Base-by-base conservation (phyloP, 192 early-diverging fungal genomes). In the Coemansia umbellata region DNA sequence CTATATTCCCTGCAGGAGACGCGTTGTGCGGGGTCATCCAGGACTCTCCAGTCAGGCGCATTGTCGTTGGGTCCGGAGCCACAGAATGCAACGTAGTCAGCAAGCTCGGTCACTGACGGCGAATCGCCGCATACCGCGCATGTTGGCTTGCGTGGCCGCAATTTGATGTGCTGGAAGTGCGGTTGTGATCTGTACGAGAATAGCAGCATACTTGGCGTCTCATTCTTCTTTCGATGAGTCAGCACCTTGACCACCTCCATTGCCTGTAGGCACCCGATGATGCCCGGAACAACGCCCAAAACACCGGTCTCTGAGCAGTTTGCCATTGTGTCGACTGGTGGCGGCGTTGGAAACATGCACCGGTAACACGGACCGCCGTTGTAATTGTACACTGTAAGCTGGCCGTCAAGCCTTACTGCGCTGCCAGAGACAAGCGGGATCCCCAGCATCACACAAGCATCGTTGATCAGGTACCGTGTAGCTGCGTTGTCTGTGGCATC, bases 401-500 rank as follows among this genome's bases (percentile, higher is more conserved):
- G 95, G 9, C 96, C 96, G 48, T 98, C 96, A 55, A 92, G 80
- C 31, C 89, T 60, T 24, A 98, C 67, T 0, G 96, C 96, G 53
- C 89, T 90, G 39, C 91, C 94, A 8, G 91, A 93, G 2, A 98
- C 88, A 8, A 97, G 73, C 7, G 91, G 85, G 22, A 93, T 91
- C 1, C 79, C 74, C 8, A 81, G 59, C 32, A 98, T 50, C 10
- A 98, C 90, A 63, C 91, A 91, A 2, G 90, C 90, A 59, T 98
- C 96, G 75, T 92, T 98, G 28, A 98, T 58, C 19, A 98, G 79
- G 64, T 98, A 98, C 31, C 94, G 82, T 0, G 96, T 96, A 1
- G 92, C 90, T 3, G 91, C 92, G 74, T 98, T 98, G 69, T 98
- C 96, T 0, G 92, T 90, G 4, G 85, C 85, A 60, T 98, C 96